Base-by-base conservation (phyloP, 2,329 filamentous ascomycete genomes). In the Hymenoscyphus salicellus region DNA sequence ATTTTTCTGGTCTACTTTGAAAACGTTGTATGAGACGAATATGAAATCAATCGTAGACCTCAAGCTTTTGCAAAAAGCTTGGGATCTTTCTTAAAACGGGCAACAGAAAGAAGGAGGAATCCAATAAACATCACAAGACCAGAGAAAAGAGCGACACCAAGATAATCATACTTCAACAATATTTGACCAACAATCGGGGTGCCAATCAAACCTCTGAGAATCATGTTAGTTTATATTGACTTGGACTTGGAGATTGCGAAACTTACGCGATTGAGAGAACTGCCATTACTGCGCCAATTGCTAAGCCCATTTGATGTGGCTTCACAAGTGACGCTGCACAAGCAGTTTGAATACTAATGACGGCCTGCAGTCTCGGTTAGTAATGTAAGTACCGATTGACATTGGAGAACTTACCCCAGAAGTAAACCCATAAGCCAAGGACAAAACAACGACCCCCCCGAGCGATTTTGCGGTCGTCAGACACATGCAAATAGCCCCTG, bases 131-230 rank as follows among this genome's bases (percentile, higher is more conserved):
- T 68, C 1, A 64, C 43, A 14, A 69, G 38, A n/a, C 69, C 68
- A 5, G 69, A 69, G 41, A 72, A 72, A 5, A 73, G 64, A 5
- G 67, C 68, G 2, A 73, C 52, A 28, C 68, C 67, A 14, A 71
- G 60, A 63, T 69, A 72, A 20, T 63, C 61, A 30, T 55, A 70
- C 1, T 38, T 26, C 28, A 33, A 46, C 5, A 73, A 57, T 8
- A 73, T 63, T 41, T 70, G 60, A 1, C 69, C 69, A 28, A 68
- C 71, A 11, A 71, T 71, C 2, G 71, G 70, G 10, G 71, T 67
- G 10, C 69, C 68, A 33, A 71, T 66, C 0, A 72, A 63, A 23
- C 66, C 68, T 17, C 68, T 71, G 4, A 28, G 2, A 11, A 11
- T 57, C n/a, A 26, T 30, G 7, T 70, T 38, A 43, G 38, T 17